Evolutionary conservation across 208 protist species (phyloP), one percentile per base, ranked within the genome.

Genomic region (Naegleria lovaniensis): DNA sequence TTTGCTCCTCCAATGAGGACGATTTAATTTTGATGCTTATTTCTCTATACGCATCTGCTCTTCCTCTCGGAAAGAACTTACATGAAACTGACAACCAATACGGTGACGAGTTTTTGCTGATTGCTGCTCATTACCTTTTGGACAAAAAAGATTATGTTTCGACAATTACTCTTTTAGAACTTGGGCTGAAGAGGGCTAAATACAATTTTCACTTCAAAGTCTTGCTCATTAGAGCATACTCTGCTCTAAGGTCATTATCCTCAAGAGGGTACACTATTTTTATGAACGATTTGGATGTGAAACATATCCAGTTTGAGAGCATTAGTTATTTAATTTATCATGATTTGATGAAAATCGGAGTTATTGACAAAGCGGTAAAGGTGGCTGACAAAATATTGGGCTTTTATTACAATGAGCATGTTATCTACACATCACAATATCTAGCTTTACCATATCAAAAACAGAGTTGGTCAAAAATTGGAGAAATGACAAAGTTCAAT

Each of bases 171-270:
- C 39, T 90, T 38, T 55, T 90, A 6, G 87, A 90, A 52, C 15
- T 51, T 90, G 87, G 11, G 6, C 25, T 90, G 38, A 43, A 39
- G 36, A 36, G 41, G 6, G 43, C 87, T 4, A 48, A 15, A 6
- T 84, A 90, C 38, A 90, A 90, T 40, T 90, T 90, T 22, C 75
- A 83, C 9, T 58, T 90, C 87, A 90, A 90, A 22, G 9, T 13
- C 22, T 40, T 90, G 5, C 43, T 90, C 5, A 84, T 90, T 36
- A 38, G 87, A 90, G 11, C 55, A 4, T 90, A 90, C 43, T 5
- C 51, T 19, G 15, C 51, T 15, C 5, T 58, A 15, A 58, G 51
- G 51, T 79, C 87, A 55, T 39, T 90, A n/a, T 11, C 19, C 9
- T 38, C 19, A 83, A 7, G 75, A 29, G 33, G 6, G 6, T 83